Evolutionary conservation across 768 basidiomycete genomes (phyloP).

Genomic region (Mrakia gelida): DNA sequence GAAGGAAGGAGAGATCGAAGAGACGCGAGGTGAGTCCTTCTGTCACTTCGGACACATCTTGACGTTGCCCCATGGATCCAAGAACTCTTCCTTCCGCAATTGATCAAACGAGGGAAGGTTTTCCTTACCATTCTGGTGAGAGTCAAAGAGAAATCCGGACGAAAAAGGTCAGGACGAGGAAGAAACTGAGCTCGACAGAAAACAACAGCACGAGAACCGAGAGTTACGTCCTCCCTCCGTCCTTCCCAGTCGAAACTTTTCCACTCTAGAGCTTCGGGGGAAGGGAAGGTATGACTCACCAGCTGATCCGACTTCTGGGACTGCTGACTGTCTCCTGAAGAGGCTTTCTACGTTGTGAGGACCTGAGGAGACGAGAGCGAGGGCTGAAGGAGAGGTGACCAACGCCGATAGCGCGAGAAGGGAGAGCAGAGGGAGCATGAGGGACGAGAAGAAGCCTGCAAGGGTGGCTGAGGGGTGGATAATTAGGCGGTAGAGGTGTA

Average conservation of each 20-base stretch:
- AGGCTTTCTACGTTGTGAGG: neutral
- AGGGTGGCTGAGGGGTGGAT: neutral
- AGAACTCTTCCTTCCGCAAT: neutral
- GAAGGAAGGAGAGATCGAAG: conserved; percentile 34
- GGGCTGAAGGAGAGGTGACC: conserved; percentile 8
- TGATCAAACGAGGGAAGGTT: neutral
- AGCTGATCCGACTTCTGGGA: neutral
- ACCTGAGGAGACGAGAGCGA: neutral
- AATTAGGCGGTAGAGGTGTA: neutral
- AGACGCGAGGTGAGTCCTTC: neutral
- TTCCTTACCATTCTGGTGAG: neutral
- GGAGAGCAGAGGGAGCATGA: neutral
- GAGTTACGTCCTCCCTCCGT: neutral
- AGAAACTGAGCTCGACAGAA: neutral
- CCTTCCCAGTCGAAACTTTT: neutral
- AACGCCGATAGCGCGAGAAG: conserved; percentile 1
- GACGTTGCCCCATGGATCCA: too few relatives aligned
- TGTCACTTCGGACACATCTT: too few relatives aligned
- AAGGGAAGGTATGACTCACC: neutral
- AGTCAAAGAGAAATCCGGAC: neutral
- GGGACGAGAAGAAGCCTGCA: neutral
- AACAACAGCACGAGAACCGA: neutral
- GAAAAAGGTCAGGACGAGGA: neutral
- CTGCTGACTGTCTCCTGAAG: neutral
- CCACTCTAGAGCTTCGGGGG: neutral